These are phyloP conservation scores for Plasmodium yoelii DNA, from an alignment of 169 alveolate species.

Conservation along the genomic window DNA sequence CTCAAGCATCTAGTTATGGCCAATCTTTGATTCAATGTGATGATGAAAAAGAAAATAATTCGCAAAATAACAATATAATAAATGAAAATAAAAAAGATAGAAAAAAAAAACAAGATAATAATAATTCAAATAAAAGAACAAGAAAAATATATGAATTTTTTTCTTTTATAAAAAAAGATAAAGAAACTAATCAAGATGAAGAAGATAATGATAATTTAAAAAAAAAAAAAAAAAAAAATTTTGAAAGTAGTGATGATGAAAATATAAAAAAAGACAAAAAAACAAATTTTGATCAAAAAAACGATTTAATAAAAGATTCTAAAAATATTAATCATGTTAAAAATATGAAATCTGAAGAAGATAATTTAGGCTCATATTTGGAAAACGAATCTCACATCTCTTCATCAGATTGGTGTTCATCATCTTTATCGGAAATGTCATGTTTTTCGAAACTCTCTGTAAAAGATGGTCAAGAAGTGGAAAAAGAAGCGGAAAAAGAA, in stretches of 20 bases:
- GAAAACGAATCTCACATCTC: too few species aligned
- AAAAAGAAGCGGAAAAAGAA: neutral
- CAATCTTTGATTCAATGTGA: neutral
- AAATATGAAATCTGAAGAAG: neutral
- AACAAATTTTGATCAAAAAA: neutral
- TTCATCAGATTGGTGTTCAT: too few species aligned
- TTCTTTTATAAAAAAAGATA: slow-evolving; percentile 39
- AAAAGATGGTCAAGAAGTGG: neutral
- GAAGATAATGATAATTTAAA: neutral
- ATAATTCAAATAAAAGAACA: neutral
- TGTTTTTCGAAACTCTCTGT: too few species aligned
- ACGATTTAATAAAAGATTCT: neutral
- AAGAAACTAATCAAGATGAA: slow-evolving; percentile 23
- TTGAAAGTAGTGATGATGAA: neutral
- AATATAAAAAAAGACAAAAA: neutral
- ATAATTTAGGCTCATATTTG: too few species aligned
- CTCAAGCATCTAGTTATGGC: too few species aligned
- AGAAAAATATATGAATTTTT: slow-evolving; percentile 17
- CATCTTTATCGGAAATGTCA: too few species aligned
- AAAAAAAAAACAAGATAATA: neutral
- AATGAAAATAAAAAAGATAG: neutral
- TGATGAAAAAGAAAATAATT: neutral
- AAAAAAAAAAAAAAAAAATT: slow-evolving; percentile 23
- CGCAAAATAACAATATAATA: neutral
- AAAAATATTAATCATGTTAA: neutral